These are phyloP conservation scores for Xylaria sp. DNA, from an alignment of 495 filamentous ascomycete species.

Conservation along the genomic window DNA sequence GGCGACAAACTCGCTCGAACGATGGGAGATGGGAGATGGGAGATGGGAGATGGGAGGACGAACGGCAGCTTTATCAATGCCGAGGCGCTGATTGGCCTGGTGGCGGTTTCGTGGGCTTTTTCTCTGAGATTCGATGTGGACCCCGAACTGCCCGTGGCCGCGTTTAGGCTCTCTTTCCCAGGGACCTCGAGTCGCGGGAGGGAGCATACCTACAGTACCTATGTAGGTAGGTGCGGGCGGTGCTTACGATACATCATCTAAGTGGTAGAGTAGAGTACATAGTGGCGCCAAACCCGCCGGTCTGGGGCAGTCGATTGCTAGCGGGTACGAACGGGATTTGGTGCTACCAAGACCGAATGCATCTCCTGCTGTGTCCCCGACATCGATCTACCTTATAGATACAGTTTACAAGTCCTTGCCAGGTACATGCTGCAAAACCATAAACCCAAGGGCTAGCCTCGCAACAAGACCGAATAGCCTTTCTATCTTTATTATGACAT, in stretches of 20 bases:
- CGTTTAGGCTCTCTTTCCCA: background rate
- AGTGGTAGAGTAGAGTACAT: too few species aligned
- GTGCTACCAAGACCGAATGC: background rate
- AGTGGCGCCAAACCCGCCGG: background rate
- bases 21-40: too few species aligned
- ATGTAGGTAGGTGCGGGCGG: too few species aligned
- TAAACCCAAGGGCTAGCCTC: background rate
- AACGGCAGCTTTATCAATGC: slow-evolving; percentile 25
- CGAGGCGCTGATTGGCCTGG: slow-evolving; percentile 24
- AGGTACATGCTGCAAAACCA: background rate
- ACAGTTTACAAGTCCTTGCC: background rate
- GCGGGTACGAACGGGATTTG: background rate
- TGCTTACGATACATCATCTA: slow-evolving; percentile 1
- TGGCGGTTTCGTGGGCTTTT: slow-evolving; percentile 8
- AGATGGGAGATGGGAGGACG: too few species aligned
- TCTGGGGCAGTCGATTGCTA: background rate
- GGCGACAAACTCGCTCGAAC: background rate
- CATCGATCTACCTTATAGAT: too few species aligned
- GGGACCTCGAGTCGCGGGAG: background rate
- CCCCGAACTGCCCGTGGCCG: slow-evolving; percentile 16
- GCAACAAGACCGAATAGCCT: background rate
- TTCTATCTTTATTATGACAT: background rate
- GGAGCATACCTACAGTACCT: background rate
- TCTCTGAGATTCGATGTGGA: slow-evolving; percentile 22
- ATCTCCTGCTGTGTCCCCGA: background rate